phyloP scores from a whole-genome alignment of 2,329 filamentous ascomycete species.

The Sporothrix humicola region DNA sequence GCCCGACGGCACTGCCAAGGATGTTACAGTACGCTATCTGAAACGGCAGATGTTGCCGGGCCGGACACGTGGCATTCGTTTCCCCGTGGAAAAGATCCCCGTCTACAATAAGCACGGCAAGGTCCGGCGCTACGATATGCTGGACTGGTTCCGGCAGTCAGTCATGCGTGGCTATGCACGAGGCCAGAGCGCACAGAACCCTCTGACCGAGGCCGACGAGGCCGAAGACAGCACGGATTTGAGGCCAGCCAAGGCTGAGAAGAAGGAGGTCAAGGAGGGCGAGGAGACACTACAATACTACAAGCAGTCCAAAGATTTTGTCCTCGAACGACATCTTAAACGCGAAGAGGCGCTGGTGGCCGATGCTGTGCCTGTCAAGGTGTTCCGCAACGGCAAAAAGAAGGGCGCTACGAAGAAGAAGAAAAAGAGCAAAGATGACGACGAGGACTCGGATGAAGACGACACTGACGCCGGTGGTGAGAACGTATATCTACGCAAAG shows the following conservation, averaged over 20 bases:
- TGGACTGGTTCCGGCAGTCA: constrained; percentile 82
- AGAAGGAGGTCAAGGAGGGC: constrained; percentile 74
- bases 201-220: constrained; percentile 74
- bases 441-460: neutral
- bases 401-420: constrained; percentile 49
- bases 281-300: constrained; percentile 86
- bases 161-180: constrained; percentile 75
- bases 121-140: constrained; percentile 74
- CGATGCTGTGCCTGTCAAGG: constrained; percentile 70
- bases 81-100: constrained; percentile 79
- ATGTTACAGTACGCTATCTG: constrained; percentile 90
- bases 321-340: constrained; percentile 83
- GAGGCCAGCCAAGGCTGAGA: constrained; percentile 72
- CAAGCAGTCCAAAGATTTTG: constrained; percentile 83
- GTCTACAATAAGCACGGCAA: constrained; percentile 79
- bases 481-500: constrained; percentile 77
- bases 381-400: constrained; percentile 71
- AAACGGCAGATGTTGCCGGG: constrained; percentile 82
- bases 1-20: constrained; percentile 85
- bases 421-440: constrained; percentile 17
- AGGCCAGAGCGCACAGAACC: constrained; percentile 52
- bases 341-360: constrained; percentile 86
- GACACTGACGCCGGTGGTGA: constrained; percentile 51
- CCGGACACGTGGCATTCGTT: constrained; percentile 82
- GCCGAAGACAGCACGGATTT: constrained; percentile 80